Evolutionary conservation across 2,329 filamentous ascomycete species (phyloP), one percentile per base, ranked within the genome.

Genomic region (Teratosphaeria gauchensis): DNA sequence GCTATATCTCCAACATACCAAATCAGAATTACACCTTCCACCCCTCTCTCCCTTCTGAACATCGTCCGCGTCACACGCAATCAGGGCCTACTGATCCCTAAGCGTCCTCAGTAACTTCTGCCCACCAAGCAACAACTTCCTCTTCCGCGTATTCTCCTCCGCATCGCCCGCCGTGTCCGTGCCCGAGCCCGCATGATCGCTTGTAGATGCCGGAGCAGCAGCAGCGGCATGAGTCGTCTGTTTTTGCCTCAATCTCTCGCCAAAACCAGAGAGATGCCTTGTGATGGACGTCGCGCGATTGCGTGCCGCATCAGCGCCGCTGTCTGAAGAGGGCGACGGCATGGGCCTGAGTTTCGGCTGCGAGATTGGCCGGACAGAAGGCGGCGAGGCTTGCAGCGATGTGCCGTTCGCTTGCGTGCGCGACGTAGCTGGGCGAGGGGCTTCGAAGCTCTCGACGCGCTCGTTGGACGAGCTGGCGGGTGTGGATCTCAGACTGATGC

Each of bases 31-130:
- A 28, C 24, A n/a, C 35, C 35, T 42, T 5, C 35, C 2, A 1
- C 12, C 12, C 35, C 9, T 16, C 6, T 4, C 14, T 42, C 14
- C 35, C 35, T 16, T 2, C 11, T 4, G 42, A 8, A 21, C 24
- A 19, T n/a, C 52, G 7, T 31, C 8, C 11, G 32, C n/a, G 30
- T n/a, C 3, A 28, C 4, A n/a, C 19, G 19, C 14, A 7, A 35
- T 16, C 52, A 21, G 32, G 51, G 46, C 30, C 31, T n/a, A 59
- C 60, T 64, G 65, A 58, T 72, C 69, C 48, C 68, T 63, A 59
- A 77, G 64, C 42, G 70, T 69, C 42, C 72, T 67, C 35, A 77
- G 61, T 42, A 77, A 66, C 63, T 75, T 77, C 65, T 76, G 75
- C 31, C 74, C 73, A 8, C 75, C 74, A 1, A 77, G 64, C 56